Base-by-base conservation (phyloP, 169 alveolate genomes). In the Eimeria maxima region DNA sequence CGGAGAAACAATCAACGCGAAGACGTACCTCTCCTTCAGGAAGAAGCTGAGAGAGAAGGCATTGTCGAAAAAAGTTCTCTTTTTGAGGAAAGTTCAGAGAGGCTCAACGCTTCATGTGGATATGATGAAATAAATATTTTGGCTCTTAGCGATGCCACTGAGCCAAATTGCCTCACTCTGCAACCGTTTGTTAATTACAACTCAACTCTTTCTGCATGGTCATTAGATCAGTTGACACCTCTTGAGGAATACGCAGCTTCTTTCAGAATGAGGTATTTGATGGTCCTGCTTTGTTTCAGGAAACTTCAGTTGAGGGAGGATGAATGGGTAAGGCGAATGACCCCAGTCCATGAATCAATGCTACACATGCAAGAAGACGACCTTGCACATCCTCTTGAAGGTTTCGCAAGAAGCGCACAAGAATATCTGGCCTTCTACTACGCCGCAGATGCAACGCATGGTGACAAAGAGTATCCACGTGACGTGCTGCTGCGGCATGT, bases 311-410 rank as follows among this genome's bases (percentile, higher is more conserved):
- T 65, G 83, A 63, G 63, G 53, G 94, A 87, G 81, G 94, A 24
- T 29, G 83, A 42, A 65, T 87, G 94, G 94, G 45, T 87, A 44
- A 55, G 83, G 42, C 83, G 74, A 22, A 38, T 65, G 57, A 50
- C 38, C 14, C 83, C 94, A 7, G 24, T 20, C 67, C 94, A 87
- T 44, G 81, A 65, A 13, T 87, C 94, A 44, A 87, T 87, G 94
- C 50, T 87, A 20, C 50, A 63, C 53, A 87, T 87, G 94, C 94
- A 87, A 65, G 67, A 87, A 47, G 47, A 60, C 22, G 94, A 87
- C 60, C 80, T 60, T 45, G 27, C 83, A 50, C 94, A 81, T 42
- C 83, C 83, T 47, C 80, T 65, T 20, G 81, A 63, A 22, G 83
- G 65, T 22, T 87, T 87, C 53, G 94, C 67, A 71, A 63, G 53